Evolutionary conservation across 192 early-diverging fungal species (phyloP).

Genomic region (Coemansia sp.): DNA sequence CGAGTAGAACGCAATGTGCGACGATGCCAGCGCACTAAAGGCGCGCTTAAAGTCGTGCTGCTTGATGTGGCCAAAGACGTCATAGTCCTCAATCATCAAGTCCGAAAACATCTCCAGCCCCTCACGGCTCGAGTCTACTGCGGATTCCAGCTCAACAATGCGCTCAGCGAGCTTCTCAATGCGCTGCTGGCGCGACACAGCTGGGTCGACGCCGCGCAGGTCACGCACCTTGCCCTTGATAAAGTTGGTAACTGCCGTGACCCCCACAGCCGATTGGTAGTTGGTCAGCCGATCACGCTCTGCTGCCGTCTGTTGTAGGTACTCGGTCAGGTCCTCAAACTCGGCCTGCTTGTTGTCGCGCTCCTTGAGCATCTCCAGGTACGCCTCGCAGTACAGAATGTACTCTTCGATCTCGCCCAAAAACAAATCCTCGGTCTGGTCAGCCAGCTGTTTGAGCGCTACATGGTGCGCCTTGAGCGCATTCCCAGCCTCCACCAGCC

Average conservation of each 20-base stretch:
- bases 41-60: slow-evolving; percentile 76
- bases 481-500: slow-evolving; percentile 73
- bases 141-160: slow-evolving; percentile 77
- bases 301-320: slow-evolving; percentile 65
- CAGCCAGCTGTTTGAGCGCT: slow-evolving; percentile 68
- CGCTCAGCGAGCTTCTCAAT: slow-evolving; percentile 70
- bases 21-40: slow-evolving; percentile 70
- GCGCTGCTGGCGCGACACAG: slow-evolving; percentile 76
- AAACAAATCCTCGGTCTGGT: slow-evolving; percentile 57
- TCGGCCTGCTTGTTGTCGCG: slow-evolving; percentile 97
- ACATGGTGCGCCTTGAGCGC: slow-evolving; percentile 68
- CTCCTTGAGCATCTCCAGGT: slow-evolving; percentile 68
- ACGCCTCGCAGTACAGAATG: slow-evolving; percentile 58
- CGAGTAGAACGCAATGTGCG: slow-evolving; percentile 83
- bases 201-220: slow-evolving; percentile 82
- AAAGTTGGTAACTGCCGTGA: slow-evolving; percentile 66
- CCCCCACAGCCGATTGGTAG: slow-evolving; percentile 60
- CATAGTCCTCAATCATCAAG: slow-evolving; percentile 78
- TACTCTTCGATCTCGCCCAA: slow-evolving; percentile 83
- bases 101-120: slow-evolving; percentile 72
- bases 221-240: slow-evolving; percentile 87
- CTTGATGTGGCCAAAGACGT: slow-evolving; percentile 80
- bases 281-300: slow-evolving; percentile 74
- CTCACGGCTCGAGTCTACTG: slow-evolving; percentile 74
- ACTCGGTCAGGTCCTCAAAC: slow-evolving; percentile 83